phyloP scores from a whole-genome alignment of 345 rosid genomes.

The Trapa incisa region DNA sequence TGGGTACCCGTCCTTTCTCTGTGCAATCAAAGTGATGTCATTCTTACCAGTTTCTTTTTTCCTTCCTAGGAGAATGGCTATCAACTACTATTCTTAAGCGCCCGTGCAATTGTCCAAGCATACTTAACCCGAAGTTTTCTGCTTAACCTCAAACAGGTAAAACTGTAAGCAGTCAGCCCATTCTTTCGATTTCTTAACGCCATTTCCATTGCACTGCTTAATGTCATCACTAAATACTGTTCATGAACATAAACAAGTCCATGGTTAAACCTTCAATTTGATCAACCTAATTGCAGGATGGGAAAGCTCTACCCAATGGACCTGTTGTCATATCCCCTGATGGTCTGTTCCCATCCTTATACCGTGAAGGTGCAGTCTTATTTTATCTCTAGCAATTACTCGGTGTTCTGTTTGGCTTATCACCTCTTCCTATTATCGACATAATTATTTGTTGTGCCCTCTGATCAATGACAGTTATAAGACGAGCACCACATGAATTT shows the following conservation, averaged over 20 bases:
- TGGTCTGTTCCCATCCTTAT: slow-evolving; percentile 80
- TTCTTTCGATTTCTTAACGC: not conserved
- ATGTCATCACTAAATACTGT: not conserved
- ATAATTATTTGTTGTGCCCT: slow-evolving; percentile 4
- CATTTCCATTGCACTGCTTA: not conserved
- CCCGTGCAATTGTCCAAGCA: slow-evolving; percentile 94
- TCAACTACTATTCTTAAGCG: slow-evolving; percentile 84
- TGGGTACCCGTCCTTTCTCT: not conserved
- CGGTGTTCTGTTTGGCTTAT: not conserved
- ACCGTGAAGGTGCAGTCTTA: slow-evolving; percentile 54
- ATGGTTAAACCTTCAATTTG: slow-evolving; percentile 1
- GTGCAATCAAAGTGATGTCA: not conserved
- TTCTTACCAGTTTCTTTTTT: slow-evolving; percentile 2
- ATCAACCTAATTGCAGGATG: slow-evolving; percentile 42
- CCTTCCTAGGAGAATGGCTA: slow-evolving; percentile 78
- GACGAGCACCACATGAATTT: slow-evolving; percentile 95
- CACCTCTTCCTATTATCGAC: slow-evolving; percentile 7
- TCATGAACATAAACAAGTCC: not conserved
- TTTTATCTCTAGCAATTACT: not conserved
- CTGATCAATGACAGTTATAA: slow-evolving; percentile 42
- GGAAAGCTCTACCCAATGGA: slow-evolving; percentile 75
- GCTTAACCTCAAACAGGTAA: slow-evolving; percentile 77
- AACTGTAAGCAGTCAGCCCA: not conserved
- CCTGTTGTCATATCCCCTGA: slow-evolving; percentile 91
- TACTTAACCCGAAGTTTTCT: slow-evolving; percentile 74